Base-by-base conservation (phyloP, 768 basidiomycete species). In the Xerocomellus amylosporus region DNA sequence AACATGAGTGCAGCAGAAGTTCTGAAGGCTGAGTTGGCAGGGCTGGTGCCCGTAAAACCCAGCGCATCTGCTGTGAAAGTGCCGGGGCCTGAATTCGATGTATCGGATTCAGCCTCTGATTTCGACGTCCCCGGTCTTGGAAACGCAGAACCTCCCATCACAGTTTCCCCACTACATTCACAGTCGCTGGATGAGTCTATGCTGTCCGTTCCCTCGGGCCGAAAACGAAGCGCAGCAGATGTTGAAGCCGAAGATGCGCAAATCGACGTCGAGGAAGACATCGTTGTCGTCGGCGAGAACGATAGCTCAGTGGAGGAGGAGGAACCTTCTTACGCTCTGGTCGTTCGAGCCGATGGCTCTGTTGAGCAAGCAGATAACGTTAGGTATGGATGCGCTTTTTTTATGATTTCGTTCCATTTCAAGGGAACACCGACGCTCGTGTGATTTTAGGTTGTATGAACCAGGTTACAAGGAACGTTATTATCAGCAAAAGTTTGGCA, bases 1-100 rank as follows among this genome's bases (percentile, higher is more conserved):
- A 98, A 98, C 68, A 84, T 98, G 85, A 92, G 85, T 75, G 96
- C 96, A 42, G 95, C 95, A 51, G 92, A 98, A 69, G 82, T 87
- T 70, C 78, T 98, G 64, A 95, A 92, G 74, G 93, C 92, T 48
- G 92, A 98, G 72, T 72, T 98, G 59, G 81, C 86, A 59, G 82
- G 84, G 20, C 66, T 77, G 42, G 59, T 71, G 49, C 75, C 79
- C 13, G 68, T 75, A 47, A 77, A 76, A 60, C 60, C 71, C 14
- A 67, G 71, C 20, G 64, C 65, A 54, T 67, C 66, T 45, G 10
- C 49, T 14, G 15, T 48, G 46, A 60, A 77, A 53, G 77, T 76
- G 56, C 77, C 79, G 49, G 56, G 46, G 33, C 43, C 58, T 36
- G 65, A 68, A 17, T 26, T 57, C 15, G 65, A 68, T 45, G 44